Evolutionary conservation across 352 stramenopile species (phyloP), one percentile per base, ranked within the genome.

Genomic region (Phytopythium boreale): DNA sequence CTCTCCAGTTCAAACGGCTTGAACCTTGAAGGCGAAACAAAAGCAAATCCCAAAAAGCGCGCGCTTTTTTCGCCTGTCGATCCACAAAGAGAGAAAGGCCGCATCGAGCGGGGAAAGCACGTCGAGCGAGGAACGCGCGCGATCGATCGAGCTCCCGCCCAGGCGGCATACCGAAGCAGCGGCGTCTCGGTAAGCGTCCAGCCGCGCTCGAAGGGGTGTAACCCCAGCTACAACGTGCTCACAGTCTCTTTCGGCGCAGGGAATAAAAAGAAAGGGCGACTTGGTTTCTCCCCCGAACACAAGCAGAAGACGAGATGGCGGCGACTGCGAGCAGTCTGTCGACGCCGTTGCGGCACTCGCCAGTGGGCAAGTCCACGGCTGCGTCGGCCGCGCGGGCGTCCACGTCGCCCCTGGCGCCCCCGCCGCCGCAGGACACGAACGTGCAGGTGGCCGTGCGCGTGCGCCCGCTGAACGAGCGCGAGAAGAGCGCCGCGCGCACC

Each of bases 381-480:
- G 36, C 56, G 36, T 59, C 53, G 19, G 53, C 53, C 53, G 55
- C 55, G 55, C 55, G 37, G 31, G 49, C 46, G 34, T 58, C 59
- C 22, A 64, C 46, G 15, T 64, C 59, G 27, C 59, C 59, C 8
- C 15, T 56, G 46, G 56, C 56, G 15, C 62, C 43, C 29, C 63
- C 53, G 55, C 67, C 70, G 61, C 67, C 56, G 59, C 69, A 51
- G 34, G 73, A 80, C 27, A 82, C 85, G 24, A 90, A 96, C 67
- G 89, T 97, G 49, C 87, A 96, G 64, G 93, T 98, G 29, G 91
- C 90, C 4, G 90, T 98, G 61, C 88, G 93, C 64, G 97, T 89
- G 58, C 84, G 92, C 4, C 92, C 92, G 34, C 74, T 97, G 11
- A 98, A 96, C 62, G 80, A 86, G 41, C 84, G 88, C 61, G 93